These are phyloP conservation scores for Metschnikowia kunwiensis DNA, from an alignment of 805 yeast species.

Conservation along the genomic window DNA sequence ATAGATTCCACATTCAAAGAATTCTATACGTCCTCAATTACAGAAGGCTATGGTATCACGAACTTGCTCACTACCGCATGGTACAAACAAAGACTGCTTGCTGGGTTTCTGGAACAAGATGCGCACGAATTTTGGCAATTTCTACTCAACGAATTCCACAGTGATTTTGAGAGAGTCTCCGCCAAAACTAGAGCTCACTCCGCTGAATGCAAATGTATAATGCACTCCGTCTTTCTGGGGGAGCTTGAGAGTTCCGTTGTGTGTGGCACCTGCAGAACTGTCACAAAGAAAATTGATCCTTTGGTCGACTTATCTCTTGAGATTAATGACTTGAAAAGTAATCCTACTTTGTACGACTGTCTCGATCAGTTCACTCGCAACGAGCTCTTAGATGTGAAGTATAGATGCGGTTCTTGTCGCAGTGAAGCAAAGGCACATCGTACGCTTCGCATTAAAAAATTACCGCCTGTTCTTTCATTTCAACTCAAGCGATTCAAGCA, in stretches of 20 bases:
- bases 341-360: conserved; percentile 54
- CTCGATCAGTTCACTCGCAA: conserved; percentile 70
- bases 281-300: conserved; percentile 78
- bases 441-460: conserved; percentile 59
- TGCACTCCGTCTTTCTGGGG: conserved; percentile 83
- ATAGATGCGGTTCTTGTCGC: conserved; percentile 67
- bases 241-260: conserved; percentile 73
- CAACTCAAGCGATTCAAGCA: conserved; percentile 84
- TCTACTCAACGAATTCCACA: conserved; percentile 78
- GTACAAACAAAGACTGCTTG: conserved; percentile 77
- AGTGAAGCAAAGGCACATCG: conserved; percentile 63
- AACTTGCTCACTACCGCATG: conserved; percentile 81
- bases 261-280: conserved; percentile 65
- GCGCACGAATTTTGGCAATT: conserved; percentile 98
- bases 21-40: conserved; percentile 61
- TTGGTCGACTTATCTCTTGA: conserved; percentile 86
- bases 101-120: conserved; percentile 97
- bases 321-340: conserved; percentile 37
- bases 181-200: not conserved
- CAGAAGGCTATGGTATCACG: conserved; percentile 77
- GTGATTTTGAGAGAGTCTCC: conserved; percentile 32
- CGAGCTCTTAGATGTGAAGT: conserved; percentile 73
- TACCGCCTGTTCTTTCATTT: conserved; percentile 77
- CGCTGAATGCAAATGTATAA: conserved; percentile 65
- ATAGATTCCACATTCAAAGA: conserved; percentile 73